Evolutionary conservation across 768 basidiomycete genomes (phyloP), one percentile per base, ranked within the genome.

Genomic region (Kwoniella sp.): DNA sequence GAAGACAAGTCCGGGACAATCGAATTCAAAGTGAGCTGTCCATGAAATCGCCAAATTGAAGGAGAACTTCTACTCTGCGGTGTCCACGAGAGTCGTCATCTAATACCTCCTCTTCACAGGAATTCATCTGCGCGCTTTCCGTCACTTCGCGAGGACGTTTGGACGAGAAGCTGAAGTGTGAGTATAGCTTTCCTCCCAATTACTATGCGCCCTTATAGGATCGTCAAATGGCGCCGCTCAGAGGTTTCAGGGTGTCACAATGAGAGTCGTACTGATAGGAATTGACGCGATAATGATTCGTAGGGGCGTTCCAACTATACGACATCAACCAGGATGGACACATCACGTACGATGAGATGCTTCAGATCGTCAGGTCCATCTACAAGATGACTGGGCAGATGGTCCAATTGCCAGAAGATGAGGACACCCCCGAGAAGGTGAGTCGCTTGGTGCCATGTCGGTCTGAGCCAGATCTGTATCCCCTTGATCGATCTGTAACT

Each of bases 311-410:
- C 87, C 93, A 97, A 81, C 85, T 99, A 48, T 99, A 99, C 81
- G 96, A 99, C 78, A 97, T 99, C 74, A 92, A 99, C 83, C 92
- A 92, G 73, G 96, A 99, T 78, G 96, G 96, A 9, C 90, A 87
- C 73, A 98, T 99, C 83, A 96, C 96, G 45, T 97, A 97, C 82
- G 89, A 93, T 77, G 96, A 99, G 83, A 99, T 99, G 96, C 88
- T 98, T 31, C 89, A 92, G 84, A 99, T 99, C 79, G 96, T 99
- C 9, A 87, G 90, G 74, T 90, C 92, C 51, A 99, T 99, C 83
- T 99, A 98, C 86, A 97, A 95, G 86, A 98, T 99, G 96, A 98
- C 96, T 3, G 96, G 96, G 22, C 89, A 94, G 81, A 97, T 98
- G 94, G 95, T 98, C 69, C 94, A 93, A 80, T 87, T 98, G 23